Conservation (phyloP, 495 filamentous ascomycete species). For the Lentithecium fluviatile region DNA sequence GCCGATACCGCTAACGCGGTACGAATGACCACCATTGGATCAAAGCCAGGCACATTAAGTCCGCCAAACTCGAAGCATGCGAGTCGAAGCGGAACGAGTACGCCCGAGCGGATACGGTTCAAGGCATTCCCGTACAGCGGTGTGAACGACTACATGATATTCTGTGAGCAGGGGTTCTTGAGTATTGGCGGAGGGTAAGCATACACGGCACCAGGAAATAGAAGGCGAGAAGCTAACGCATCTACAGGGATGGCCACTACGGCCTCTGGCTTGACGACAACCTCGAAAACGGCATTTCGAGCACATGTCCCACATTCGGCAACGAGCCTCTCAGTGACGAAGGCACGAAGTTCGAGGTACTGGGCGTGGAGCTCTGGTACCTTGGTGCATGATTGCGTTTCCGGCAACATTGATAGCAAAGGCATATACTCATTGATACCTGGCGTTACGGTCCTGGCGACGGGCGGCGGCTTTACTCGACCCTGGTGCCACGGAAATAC, state of each 20-base stretch:
- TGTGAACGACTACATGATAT: conserved; percentile 93
- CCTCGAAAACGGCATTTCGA: conserved; percentile 82
- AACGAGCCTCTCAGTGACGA: conserved; percentile 96
- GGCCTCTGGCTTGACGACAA: conserved; percentile 89
- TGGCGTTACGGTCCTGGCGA: not conserved
- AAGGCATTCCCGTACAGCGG: conserved; percentile 96
- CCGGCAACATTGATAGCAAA: not conserved
- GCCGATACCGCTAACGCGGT: conserved; percentile 68
- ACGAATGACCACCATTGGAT: conserved; percentile 66
- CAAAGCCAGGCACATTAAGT: conserved; percentile 34
- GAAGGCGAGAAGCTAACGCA: not conserved
- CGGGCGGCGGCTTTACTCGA: no score
- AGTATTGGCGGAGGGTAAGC: conserved; percentile 78
- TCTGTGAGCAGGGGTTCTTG: conserved; percentile 83
- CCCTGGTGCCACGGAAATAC: not conserved
- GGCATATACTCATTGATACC: not conserved
- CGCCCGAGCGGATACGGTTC: conserved; percentile 75
- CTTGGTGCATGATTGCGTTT: conserved; percentile 50
- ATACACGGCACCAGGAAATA: not conserved
- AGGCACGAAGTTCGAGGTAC: conserved; percentile 85
- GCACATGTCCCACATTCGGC: conserved; percentile 82
- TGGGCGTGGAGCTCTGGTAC: conserved; percentile 92
- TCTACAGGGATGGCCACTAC: conserved; percentile 73
- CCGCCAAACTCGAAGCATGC: conserved; percentile 39
- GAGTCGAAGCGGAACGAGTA: conserved; percentile 39